These are phyloP conservation scores for Pichia thaimueangensis DNA, from an alignment of 805 yeast genomes.

Conservation along the genomic window DNA sequence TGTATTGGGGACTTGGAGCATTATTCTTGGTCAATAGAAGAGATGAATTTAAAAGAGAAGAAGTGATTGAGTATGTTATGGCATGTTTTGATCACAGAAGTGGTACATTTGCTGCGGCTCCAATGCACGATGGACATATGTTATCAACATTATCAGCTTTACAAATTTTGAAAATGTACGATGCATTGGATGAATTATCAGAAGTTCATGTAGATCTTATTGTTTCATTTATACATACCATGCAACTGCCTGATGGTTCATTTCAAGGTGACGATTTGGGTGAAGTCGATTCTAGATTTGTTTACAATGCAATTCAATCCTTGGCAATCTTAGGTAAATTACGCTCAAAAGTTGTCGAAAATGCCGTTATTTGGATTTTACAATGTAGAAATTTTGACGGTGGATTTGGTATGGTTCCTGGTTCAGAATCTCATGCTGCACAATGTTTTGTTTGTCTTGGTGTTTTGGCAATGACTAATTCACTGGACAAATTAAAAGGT, in stretches of 20 bases:
- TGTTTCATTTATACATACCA: constrained; percentile 33
- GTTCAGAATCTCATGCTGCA: constrained; percentile 93
- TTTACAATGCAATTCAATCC: constrained; percentile 72
- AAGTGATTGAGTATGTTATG: constrained; percentile 62
- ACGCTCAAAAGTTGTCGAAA: constrained; percentile 38
- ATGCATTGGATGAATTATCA: constrained; percentile 42
- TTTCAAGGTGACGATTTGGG: constrained; percentile 90
- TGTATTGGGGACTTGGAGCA: constrained; percentile 93
- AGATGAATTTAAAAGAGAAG: constrained; percentile 51
- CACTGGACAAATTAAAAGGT: constrained; percentile 41
- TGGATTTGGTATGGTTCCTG: constrained; percentile 89
- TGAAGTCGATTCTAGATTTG: constrained; percentile 88
- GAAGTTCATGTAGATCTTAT: constrained; percentile 24
- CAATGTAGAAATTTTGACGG: constrained; percentile 90
- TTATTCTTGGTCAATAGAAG: constrained; percentile 51
- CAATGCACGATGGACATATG: constrained; percentile 83
- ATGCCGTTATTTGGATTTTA: constrained; percentile 59
- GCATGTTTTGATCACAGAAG: constrained; percentile 49
- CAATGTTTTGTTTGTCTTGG: constrained; percentile 85
- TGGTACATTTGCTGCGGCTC: constrained; percentile 90
- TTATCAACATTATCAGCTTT: constrained; percentile 80
- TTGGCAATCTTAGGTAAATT: constrained; percentile 64
- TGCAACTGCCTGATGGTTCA: constrained; percentile 61
- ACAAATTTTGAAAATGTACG: constrained; percentile 68
- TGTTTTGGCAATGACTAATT: constrained; percentile 61